Evolutionary conservation across 2,329 filamentous ascomycete genomes (phyloP), one percentile per base, ranked within the genome.

Genomic region (Emmonsiellopsis sp.): DNA sequence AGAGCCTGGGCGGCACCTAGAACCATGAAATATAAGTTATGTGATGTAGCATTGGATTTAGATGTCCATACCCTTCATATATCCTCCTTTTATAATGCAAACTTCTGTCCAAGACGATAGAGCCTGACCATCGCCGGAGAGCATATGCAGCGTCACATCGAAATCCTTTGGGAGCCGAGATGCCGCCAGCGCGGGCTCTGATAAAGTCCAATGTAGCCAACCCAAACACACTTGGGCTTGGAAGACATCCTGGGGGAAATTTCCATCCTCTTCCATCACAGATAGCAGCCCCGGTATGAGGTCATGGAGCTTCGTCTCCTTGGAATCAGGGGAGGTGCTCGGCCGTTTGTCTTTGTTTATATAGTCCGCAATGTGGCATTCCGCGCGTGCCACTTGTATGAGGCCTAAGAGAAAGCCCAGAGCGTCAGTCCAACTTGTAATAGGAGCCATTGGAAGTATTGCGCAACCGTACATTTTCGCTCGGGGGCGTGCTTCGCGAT

Each of bases 401-500:
- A 90, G 77, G 68, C 85, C 86, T 89, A 61, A 55, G 33, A 39
- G n/a, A 32, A 42, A 53, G 45, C 45, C 32, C 53, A 55, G 50
- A 43, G 46, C 21, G n/a, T 33, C 11, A 52, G 27, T 42, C 10
- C 32, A 40, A 21, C 33, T 36, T 14, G 17, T 55, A 49, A 56
- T 53, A 58, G 66, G 42, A 53, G 48, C 13, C 52, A 52, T 27
- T 27, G 21, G 47, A 21, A 13, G 8, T n/a, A 40, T n/a, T 21
- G 11, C 14, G 5, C 51, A 52, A 53, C 45, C 57, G 67, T 85
- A 96, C 92, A 95, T 71, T 82, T 81, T 69, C 88, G 82, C 56
- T 87, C 82, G 42, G 90, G 86, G 62, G 90, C 88, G 79, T 98
- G 92, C 71, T 98, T 97, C 65, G 86, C 87, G 64, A 97, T 81